phyloP scores from a whole-genome alignment of 768 basidiomycete genomes.

The Agrocybe praecox region DNA sequence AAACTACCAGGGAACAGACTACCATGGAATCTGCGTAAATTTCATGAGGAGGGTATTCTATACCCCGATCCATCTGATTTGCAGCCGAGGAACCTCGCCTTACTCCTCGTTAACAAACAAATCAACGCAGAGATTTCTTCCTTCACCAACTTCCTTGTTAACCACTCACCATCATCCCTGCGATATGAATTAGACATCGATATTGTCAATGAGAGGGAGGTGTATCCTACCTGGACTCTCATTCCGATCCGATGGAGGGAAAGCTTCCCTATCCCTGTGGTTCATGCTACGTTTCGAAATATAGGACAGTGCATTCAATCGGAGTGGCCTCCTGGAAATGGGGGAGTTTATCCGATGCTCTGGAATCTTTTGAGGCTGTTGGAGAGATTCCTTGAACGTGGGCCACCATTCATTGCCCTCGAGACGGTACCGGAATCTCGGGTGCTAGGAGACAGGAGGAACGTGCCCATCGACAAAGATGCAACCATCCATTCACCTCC shows the following conservation, averaged over 20 bases:
- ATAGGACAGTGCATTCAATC: too few relatives aligned
- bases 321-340: too few relatives aligned
- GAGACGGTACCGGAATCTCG: too few relatives aligned
- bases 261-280: too few relatives aligned
- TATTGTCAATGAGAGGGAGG: not conserved
- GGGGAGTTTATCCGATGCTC: too few relatives aligned
- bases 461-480: too few relatives aligned
- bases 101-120: not conserved
- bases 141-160: not conserved
- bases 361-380: too few relatives aligned
- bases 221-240: not conserved
- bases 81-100: not conserved
- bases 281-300: too few relatives aligned
- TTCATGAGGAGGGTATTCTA: not conserved
- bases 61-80: not conserved
- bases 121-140: not conserved
- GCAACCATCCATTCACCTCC: too few relatives aligned
- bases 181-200: not conserved
- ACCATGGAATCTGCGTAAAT: not conserved
- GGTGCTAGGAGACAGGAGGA: too few relatives aligned
- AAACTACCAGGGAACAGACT: not conserved
- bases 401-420: too few relatives aligned
- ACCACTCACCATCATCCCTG: not conserved
- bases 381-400: too few relatives aligned
- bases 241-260: not conserved